phyloP scores from a whole-genome alignment of 495 filamentous ascomycete species.

The Trichoderma virens region DNA sequence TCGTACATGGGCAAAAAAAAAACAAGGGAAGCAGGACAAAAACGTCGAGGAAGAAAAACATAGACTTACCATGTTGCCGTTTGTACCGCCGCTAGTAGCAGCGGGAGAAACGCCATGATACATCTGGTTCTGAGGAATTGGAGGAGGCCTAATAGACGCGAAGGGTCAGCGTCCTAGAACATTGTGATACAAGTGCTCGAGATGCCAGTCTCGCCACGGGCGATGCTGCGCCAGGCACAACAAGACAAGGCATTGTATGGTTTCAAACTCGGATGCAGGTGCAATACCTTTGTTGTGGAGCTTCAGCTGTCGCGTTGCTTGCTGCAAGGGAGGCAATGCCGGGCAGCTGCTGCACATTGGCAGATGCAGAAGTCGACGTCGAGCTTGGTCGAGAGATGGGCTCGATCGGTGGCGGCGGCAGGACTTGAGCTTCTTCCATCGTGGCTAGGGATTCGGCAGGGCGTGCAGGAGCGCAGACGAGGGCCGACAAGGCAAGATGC shows the following conservation, averaged over 20 bases:
- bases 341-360: constrained; percentile 41
- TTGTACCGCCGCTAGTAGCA: constrained; percentile 57
- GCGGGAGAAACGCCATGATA: constrained; percentile 61
- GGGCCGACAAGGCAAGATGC: constrained; percentile 25
- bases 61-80: constrained; percentile 57
- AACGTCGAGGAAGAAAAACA: constrained; percentile 14
- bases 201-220: neutral
- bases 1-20: neutral
- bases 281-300: constrained; percentile 57
- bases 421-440: constrained; percentile 33
- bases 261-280: neutral
- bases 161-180: neutral
- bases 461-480: constrained; percentile 15
- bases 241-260: neutral
- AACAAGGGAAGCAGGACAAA: neutral
- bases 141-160: constrained; percentile 15
- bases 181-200: neutral
- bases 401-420: constrained; percentile 33
- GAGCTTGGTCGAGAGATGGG: constrained; percentile 42
- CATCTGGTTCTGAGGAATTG: constrained; percentile 12
- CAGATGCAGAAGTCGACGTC: constrained; percentile 36
- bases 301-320: constrained; percentile 48
- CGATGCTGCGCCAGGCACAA: neutral
- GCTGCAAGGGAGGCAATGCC: constrained; percentile 56
- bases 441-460: constrained; percentile 19